Percentiles rank a stretch among this genome's conserved stretches.
phyloP scores from a whole-genome alignment of 2,329 filamentous ascomycete species.

The Ophiostoma sp. region DNA sequence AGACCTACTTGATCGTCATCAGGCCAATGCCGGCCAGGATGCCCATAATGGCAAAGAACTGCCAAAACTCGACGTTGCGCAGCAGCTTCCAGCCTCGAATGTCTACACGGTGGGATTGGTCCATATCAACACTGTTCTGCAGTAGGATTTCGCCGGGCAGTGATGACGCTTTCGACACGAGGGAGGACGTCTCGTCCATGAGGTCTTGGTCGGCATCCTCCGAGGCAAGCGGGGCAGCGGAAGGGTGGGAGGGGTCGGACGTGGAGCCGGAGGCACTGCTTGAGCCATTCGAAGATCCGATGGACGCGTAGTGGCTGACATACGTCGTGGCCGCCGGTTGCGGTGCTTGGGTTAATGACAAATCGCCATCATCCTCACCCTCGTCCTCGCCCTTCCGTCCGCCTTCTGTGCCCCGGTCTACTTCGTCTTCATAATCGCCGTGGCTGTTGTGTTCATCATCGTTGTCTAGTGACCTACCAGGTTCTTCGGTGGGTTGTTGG shows the following conservation, averaged over 20 bases:
- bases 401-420: neutral
- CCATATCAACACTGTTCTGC: constrained; percentile 65
- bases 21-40: constrained; percentile 90
- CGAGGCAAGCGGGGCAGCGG: constrained; percentile 18
- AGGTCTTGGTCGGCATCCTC: constrained; percentile 39
- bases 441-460: constrained; percentile 27
- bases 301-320: constrained; percentile 1
- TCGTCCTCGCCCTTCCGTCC: neutral
- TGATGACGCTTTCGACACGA: constrained; percentile 65
- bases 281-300: neutral
- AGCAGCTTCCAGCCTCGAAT: constrained; percentile 81
- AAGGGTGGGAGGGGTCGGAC: constrained; percentile 4
- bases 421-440: constrained; percentile 14
- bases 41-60: constrained; percentile 82
- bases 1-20: constrained; percentile 95
- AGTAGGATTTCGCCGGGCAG: constrained; percentile 53
- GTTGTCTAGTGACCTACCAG: constrained; percentile 59
- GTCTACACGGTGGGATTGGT: constrained; percentile 81
- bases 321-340: neutral
- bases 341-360: neutral
- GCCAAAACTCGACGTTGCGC: constrained; percentile 79
- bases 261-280: constrained; percentile 13
- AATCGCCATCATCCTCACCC: neutral
- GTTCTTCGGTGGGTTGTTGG: constrained; percentile 49
- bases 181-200: constrained; percentile 74